Evolutionary conservation across 2,329 filamentous ascomycete genomes (phyloP).

Genomic region (Trichoderma cornu-damae): DNA sequence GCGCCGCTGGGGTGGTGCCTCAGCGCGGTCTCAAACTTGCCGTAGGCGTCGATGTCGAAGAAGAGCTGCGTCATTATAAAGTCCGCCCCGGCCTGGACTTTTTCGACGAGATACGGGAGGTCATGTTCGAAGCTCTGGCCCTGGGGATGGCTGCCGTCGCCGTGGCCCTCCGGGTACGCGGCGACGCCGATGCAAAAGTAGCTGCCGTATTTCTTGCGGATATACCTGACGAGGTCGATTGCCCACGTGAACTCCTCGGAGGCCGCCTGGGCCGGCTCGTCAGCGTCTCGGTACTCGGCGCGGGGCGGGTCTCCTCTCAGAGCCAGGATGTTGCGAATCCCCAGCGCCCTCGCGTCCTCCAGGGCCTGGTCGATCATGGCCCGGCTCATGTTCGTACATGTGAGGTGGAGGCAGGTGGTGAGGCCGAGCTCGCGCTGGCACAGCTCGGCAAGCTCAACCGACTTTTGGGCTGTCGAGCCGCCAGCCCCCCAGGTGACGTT

Average conservation of each 20-base stretch:
- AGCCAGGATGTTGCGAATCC: slow-evolving; percentile 90
- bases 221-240: slow-evolving; percentile 83
- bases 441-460: slow-evolving; percentile 88
- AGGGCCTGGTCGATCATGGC: slow-evolving; percentile 80
- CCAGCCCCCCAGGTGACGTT: slow-evolving; percentile 98
- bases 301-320: slow-evolving; percentile 86
- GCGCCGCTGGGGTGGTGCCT: slow-evolving; percentile 75
- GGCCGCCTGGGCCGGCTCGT: slow-evolving; percentile 52
- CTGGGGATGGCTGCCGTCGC: slow-evolving; percentile 77
- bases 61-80: slow-evolving; percentile 99
- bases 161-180: slow-evolving; percentile 91
- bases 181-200: slow-evolving; percentile 97
- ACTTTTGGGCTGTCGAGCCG: slow-evolving; percentile 84
- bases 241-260: slow-evolving; percentile 84
- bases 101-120: slow-evolving; percentile 82
- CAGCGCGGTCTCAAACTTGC: slow-evolving; percentile 69
- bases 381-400: slow-evolving; percentile 95
- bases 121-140: slow-evolving; percentile 70
- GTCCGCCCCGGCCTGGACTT: slow-evolving; percentile 85
- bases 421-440: slow-evolving; percentile 88
- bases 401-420: slow-evolving; percentile 92
- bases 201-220: slow-evolving; percentile 76
- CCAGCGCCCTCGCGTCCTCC: slow-evolving; percentile 82
- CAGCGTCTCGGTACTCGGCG: slow-evolving; percentile 67
- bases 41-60: slow-evolving; percentile 82